Evolutionary conservation across 768 basidiomycete species (phyloP), one percentile per base, ranked within the genome.

Genomic region (Wakefieldia striispora): DNA sequence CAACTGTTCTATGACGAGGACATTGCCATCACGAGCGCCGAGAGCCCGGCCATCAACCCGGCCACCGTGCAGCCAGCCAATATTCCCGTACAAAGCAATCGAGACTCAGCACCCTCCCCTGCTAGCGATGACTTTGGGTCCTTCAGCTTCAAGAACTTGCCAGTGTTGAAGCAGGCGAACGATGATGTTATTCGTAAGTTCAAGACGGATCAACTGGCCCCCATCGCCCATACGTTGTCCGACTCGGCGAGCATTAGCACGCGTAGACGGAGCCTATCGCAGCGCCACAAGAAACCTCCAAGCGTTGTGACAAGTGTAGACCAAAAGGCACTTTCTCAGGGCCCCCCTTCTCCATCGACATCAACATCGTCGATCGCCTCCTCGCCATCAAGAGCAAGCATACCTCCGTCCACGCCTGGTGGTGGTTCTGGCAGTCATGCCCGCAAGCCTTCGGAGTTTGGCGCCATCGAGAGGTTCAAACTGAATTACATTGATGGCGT

Each of bases 121-220:
- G 79, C 80, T 16, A 82, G 81, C 55, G 92, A 95, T 60, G 95
- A 97, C 62, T 99, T 98, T 70, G 97, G 97, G 19, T 86, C 92
- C 0, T 99, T 99, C 75, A 93, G 88, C 70, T 99, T 94, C 80
- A 97, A 97, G 77, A 99, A 99, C 64, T 69, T 97, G 36, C 92
- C 92, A 0, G 82, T 97, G 7, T 73, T 98, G 68, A 99, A 98
- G 72, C 94, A 97, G 70, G 94, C 92, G 16, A 99, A 99, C 66
- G 97, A 99, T 70, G 95, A 98, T 64, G 85, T 98, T 58, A 97
- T 99, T 59, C 84, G 91, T 53, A 97, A 97, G 70, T 77, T 98
- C 63, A 88, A 91, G 70, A 90, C 89, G 2, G 95, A 97, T 56
- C 91, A 92, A 61, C 80, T 94, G 71, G 72, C 80, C 0, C 90